These are phyloP conservation scores for Phtheirospermum japonicum DNA, from an alignment of 257 asterid species.

Conservation along the genomic window DNA sequence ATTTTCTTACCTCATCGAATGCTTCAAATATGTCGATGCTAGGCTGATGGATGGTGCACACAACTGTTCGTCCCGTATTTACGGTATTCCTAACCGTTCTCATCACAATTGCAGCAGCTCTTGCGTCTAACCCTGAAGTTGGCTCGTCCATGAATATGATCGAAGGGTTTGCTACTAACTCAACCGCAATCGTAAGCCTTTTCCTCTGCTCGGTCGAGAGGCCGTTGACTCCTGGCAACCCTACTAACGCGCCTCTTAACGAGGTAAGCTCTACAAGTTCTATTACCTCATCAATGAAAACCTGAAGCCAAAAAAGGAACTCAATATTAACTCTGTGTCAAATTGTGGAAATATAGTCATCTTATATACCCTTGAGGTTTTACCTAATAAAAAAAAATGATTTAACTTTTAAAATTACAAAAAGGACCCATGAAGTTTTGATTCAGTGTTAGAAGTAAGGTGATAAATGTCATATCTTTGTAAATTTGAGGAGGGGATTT, in stretches of 20 bases:
- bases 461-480: too few species aligned
- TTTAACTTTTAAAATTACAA: too few species aligned
- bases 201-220: conserved; percentile 61
- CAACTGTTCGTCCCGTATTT: neutral
- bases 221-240: conserved; percentile 71
- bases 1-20: conserved; percentile 60
- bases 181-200: conserved; percentile 3
- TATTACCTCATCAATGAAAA: conserved; percentile 3
- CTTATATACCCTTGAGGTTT: too few species aligned
- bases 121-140: conserved; percentile 4
- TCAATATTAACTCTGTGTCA: neutral
- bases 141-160: conserved; percentile 15
- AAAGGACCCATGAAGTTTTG: too few species aligned
- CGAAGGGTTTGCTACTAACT: conserved; percentile 4
- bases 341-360: too few species aligned
- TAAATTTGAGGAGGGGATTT: too few species aligned
- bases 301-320: conserved; percentile 8
- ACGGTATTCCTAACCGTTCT: conserved; percentile 8
- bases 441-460: too few species aligned
- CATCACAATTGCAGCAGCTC: conserved; percentile 12
- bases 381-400: too few species aligned
- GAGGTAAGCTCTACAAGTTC: conserved; percentile 4
- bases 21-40: conserved; percentile 70
- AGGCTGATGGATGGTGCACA: conserved; percentile 13
- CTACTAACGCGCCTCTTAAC: conserved; percentile 42